Evolutionary conservation across 1,284 basidiomycete genomes (phyloP).

Genomic region (Ceratobasidium sp.): DNA sequence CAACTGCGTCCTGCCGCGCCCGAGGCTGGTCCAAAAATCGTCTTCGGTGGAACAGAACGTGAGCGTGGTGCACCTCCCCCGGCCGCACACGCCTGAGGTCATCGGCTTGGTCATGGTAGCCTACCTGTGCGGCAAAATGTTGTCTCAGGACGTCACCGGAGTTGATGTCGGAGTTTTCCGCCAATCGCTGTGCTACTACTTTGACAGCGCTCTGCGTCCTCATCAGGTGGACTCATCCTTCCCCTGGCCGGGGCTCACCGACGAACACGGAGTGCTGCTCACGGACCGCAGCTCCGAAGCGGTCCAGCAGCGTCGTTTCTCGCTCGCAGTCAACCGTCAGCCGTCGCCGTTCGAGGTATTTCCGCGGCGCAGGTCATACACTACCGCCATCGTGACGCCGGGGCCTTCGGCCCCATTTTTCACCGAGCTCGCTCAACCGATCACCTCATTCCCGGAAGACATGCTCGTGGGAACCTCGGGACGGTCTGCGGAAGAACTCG

Average conservation of each 20-base stretch:
- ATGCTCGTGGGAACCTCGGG: conserved; percentile 20
- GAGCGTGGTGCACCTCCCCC: background rate
- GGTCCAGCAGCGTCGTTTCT: background rate
- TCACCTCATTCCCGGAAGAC: background rate
- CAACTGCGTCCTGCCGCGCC: background rate
- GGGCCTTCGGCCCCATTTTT: conserved; percentile 15
- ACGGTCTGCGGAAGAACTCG: background rate
- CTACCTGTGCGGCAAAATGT: background rate
- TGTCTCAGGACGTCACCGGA: background rate
- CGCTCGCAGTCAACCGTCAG: background rate
- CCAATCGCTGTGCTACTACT: conserved; percentile 13
- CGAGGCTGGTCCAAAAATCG: background rate
- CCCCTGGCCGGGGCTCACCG: conserved; percentile 9
- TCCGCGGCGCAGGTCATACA: conserved; percentile 1
- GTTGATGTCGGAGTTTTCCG: background rate
- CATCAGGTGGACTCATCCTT: background rate
- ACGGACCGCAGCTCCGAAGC: background rate
- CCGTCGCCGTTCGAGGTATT: background rate
- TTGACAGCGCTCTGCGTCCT: background rate
- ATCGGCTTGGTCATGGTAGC: conserved; percentile 3
- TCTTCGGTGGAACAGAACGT: background rate
- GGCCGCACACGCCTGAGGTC: background rate
- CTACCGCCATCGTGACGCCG: background rate
- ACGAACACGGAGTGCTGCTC: background rate
- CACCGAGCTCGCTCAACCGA: background rate